These are phyloP conservation scores for Oryza australiensis DNA, from an alignment of 176 grass and related monocot species.

Conservation along the genomic window DNA sequence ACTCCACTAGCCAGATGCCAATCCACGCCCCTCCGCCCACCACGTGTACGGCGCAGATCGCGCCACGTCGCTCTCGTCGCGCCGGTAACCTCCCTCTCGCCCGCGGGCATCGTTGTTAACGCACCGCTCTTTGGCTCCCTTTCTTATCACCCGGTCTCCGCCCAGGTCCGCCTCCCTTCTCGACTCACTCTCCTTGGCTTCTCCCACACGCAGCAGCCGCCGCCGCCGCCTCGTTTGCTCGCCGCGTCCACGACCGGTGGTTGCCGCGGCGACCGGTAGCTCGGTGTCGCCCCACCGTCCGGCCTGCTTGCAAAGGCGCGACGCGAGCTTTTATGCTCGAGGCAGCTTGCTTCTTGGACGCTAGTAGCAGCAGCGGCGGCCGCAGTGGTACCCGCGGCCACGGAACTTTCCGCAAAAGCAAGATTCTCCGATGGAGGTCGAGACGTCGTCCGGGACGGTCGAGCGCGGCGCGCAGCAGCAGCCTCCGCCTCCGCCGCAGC, in stretches of 20 bases:
- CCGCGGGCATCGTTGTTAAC: slow-evolving; percentile 3
- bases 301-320: background rate
- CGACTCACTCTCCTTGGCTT: background rate
- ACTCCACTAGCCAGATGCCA: slow-evolving; percentile 59
- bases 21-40: slow-evolving; percentile 21
- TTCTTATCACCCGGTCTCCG: background rate
- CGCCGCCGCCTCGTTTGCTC: background rate
- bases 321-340: slow-evolving; percentile 36
- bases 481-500: slow-evolving; percentile 28
- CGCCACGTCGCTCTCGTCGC: slow-evolving; percentile 15
- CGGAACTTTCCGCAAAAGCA: slow-evolving; percentile 15
- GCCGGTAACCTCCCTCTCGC: slow-evolving; percentile 43
- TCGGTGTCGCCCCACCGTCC: background rate
- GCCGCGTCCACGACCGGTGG: slow-evolving; percentile 40
- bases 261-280: slow-evolving; percentile 50
- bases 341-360: slow-evolving; percentile 39
- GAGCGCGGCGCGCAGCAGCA: slow-evolving; percentile 31
- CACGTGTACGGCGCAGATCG: slow-evolving; percentile 60
- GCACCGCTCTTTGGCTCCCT: slow-evolving; percentile 23
- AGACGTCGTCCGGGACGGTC: slow-evolving; percentile 56
- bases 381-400: background rate
- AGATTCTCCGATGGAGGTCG: slow-evolving; percentile 62
- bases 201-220: background rate
- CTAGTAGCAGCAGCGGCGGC: background rate
- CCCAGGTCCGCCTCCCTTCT: slow-evolving; percentile 10